Evolutionary conservation across 2,329 filamentous ascomycete species (phyloP), one percentile per base, ranked within the genome.

Genomic region (Paraphaeosphaeria sporulosa): DNA sequence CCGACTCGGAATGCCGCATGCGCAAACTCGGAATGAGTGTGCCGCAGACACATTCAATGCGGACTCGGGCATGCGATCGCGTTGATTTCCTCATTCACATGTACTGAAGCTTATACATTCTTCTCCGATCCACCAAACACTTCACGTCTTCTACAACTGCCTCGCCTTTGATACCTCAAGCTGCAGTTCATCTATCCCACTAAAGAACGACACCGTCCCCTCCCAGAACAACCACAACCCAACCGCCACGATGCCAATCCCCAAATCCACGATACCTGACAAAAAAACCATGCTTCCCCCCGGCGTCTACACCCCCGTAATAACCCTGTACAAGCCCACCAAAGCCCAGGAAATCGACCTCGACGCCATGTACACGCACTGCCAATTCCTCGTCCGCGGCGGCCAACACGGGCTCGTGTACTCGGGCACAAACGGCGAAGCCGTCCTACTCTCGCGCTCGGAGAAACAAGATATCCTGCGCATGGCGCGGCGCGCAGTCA

Each of bases 241-340:
- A 6, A 19, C 50, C 8, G 8, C 49, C 46, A 62, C 5, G n/a
- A 62, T 62, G 59, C 59, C 59, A 3, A 27, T 59, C 43, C 36
- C 56, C 36, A 63, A 62, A 48, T 74, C 71, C 25, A 74, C 57
- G 0, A 74, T 79, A 32, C 66, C 76, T 13, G 30, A 69, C 12
- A 83, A 82, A 62, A 66, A 73, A 75, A 17, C 81, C 83, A 68
- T 76, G n/a, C 79, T 76, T 59, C 82, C 83, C 36, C 76, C 79
- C 2, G 84, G 84, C 3, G 82, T 86, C 56, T 84, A 86, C 60
- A 83, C 82, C 21, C 84, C 84, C 0, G 80, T 78, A 34, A 70
- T 86, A 65, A 85, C 84, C 10, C 86, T 82, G 78, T 86, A 86
- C 69, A 72, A 76, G 43, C 71, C 78, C 56, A 78, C 81, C 57